Evolutionary conservation across 352 stramenopile species (phyloP).

Genomic region (Phytophthora vignae): DNA sequence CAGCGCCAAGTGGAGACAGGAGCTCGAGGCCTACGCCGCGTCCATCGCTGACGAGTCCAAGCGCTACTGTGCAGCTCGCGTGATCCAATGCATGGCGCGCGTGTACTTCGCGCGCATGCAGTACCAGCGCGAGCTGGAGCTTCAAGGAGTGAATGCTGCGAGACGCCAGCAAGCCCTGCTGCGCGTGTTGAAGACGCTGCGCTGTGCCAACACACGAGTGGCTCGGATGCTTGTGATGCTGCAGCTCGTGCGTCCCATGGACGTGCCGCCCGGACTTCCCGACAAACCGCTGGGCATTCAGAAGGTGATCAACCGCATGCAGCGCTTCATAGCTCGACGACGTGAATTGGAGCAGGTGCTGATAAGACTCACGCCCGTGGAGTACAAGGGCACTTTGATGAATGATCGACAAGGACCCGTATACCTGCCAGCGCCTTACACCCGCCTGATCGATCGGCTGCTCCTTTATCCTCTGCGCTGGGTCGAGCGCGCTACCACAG

Average conservation of each 20-base stretch:
- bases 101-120: slow-evolving; percentile 73
- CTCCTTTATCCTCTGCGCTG: slow-evolving; percentile 70
- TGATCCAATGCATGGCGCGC: slow-evolving; percentile 78
- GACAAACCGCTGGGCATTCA: slow-evolving; percentile 74
- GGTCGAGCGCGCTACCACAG: slow-evolving; percentile 58
- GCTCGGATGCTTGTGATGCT: slow-evolving; percentile 75
- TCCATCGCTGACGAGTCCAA: slow-evolving; percentile 74
- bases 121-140: slow-evolving; percentile 71
- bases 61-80: slow-evolving; percentile 64
- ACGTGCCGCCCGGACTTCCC: slow-evolving; percentile 55
- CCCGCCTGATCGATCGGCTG: slow-evolving; percentile 65
- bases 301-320: slow-evolving; percentile 62
- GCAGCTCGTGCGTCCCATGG: slow-evolving; percentile 64
- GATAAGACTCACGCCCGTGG: slow-evolving; percentile 52
- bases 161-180: slow-evolving; percentile 67
- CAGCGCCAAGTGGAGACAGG: slow-evolving; percentile 54
- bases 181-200: slow-evolving; percentile 55
- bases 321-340: slow-evolving; percentile 55
- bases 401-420: slow-evolving; percentile 18
- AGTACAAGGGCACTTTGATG: slow-evolving; percentile 53
- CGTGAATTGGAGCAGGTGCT: slow-evolving; percentile 65
- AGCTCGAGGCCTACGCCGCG: slow-evolving; percentile 70
- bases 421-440: slow-evolving; percentile 65
- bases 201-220: slow-evolving; percentile 71
- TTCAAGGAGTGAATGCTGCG: slow-evolving; percentile 71